Evolutionary conservation across 805 yeast genomes (phyloP), one percentile per base, ranked within the genome.

Genomic region (Myxozyma kluyveri): DNA sequence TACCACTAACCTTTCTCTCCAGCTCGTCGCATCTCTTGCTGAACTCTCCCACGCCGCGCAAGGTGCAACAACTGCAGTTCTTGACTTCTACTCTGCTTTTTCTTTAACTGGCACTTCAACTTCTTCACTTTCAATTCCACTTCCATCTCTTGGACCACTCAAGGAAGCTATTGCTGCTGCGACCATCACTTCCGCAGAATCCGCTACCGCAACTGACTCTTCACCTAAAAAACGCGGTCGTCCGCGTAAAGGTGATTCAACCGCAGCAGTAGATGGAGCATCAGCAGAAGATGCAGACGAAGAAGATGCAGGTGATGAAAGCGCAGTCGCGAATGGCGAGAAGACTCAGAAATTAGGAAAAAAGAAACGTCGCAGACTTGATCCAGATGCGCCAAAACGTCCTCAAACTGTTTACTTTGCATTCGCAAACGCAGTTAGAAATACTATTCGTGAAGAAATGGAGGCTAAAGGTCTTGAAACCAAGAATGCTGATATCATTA

Each of bases 361-460:
- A 41, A 75, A 75, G 67, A 75, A 73, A 60, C 83, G 80, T 70
- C 80, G 78, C 63, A 76, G 74, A 63, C 75, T 71, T 62, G 98
- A 91, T 70, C 97, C 97, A 47, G 84, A 86, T 64, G 96, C 96
- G 41, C 99, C 99, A 54, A 88, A 87, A 76, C 89, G 89, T 65
- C 98, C 99, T 14, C 75, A 88, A 65, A 89, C 96, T 21, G 85
- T 87, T 41, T 90, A 82, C 73, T 86, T 91, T 69, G 78, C 82
- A 38, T 91, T 82, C 70, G 82, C 88, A 47, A 83, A 85, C 59
- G 82, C 80, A 60, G 79, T 82, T 59, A 82, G 96, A 64, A 85
- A 84, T 56, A 72, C 76, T 35, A 76, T 90, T 57, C 80, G 83
- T 50, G 83, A 79, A 48, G 89, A 86, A 57, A 79, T 95, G 65